Conservation (phyloP, 495 filamentous ascomycete species). For the Aspergillus nidulans region DNA sequence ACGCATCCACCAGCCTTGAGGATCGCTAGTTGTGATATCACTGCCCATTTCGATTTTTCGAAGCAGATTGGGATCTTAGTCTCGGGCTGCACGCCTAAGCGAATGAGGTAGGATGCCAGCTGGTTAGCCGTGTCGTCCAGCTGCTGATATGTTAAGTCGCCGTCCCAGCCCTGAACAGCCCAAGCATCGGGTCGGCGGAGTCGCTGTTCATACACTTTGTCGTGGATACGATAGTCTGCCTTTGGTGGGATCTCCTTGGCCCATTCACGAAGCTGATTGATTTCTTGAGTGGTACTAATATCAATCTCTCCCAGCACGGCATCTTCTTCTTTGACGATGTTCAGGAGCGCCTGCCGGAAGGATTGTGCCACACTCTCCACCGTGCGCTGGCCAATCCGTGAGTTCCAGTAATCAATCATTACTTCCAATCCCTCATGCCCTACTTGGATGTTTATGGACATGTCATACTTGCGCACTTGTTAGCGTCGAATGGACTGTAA, state of each 20-base stretch:
- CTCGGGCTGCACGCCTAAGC: conserved; percentile 20
- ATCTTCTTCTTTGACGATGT: background rate
- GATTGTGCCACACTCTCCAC: conserved; percentile 3
- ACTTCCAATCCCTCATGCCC: background rate
- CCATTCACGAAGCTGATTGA: conserved; percentile 7
- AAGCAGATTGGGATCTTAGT: conserved; percentile 25
- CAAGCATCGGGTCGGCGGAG: background rate
- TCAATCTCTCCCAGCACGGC: conserved; percentile 1
- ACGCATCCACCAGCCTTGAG: conserved; percentile 36
- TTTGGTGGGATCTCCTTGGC: background rate
- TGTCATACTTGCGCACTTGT: conserved; percentile 1
- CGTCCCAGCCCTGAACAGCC: conserved; percentile 11
- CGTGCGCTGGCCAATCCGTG: background rate
- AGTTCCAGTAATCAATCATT: conserved; percentile 11
- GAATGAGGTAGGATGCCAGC: conserved; percentile 27
- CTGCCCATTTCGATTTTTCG: conserved; percentile 22
- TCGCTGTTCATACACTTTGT: conserved; percentile 6
- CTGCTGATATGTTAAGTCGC: conserved; percentile 8
- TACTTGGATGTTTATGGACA: conserved; percentile 5
- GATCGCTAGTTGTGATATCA: conserved; percentile 23
- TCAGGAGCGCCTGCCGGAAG: conserved; percentile 5
- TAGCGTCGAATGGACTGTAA: background rate
- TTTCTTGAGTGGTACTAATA: background rate
- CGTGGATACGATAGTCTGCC: conserved; percentile 8
- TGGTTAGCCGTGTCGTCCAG: conserved; percentile 13